These are phyloP conservation scores for Fusarium praegraminearum DNA, from an alignment of 2,329 filamentous ascomycete genomes.

Conservation along the genomic window DNA sequence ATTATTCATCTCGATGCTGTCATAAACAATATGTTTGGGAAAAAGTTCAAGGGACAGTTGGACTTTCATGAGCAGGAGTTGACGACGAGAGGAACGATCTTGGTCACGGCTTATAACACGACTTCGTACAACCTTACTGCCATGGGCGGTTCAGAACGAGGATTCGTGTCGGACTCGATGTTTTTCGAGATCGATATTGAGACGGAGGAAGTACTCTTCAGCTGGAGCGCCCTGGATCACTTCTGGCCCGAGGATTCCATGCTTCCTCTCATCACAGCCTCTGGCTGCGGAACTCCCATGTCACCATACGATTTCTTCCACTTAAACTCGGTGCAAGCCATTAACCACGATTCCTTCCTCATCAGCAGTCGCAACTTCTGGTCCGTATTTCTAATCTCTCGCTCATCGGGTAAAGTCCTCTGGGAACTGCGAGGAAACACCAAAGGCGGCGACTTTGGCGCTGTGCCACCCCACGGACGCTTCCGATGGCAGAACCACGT, in stretches of 20 bases:
- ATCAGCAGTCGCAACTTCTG: constrained; percentile 44
- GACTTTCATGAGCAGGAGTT: constrained; percentile 45
- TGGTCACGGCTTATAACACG: constrained; percentile 45
- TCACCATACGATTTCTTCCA: constrained; percentile 45
- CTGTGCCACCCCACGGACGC: constrained; percentile 42
- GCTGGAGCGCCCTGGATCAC: constrained; percentile 56
- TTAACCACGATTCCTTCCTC: constrained; percentile 39
- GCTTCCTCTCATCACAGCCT: constrained; percentile 15
- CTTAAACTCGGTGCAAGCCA: constrained; percentile 43
- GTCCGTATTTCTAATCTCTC: constrained; percentile 40
- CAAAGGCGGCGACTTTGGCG: constrained; percentile 43
- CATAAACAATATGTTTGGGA: constrained; percentile 5
- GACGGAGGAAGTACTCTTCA: constrained; percentile 55
- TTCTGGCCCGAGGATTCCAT: constrained; percentile 34
- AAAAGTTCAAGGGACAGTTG: constrained; percentile 13
- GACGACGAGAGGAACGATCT: constrained; percentile 39
- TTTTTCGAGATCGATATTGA: constrained; percentile 58
- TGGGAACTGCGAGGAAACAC: constrained; percentile 46
- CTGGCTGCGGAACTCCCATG: constrained; percentile 23
- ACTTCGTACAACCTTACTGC: constrained; percentile 33
- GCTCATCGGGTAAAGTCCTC: constrained; percentile 35
- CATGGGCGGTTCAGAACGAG: constrained; percentile 33
- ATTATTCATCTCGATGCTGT: constrained; percentile 21
- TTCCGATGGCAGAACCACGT: constrained; percentile 55
- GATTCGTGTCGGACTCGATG: constrained; percentile 49